A percentile compares a stretch with the other conserved stretches of the same genome.
phyloP scores from a whole-genome alignment of 73 alveolate genomes.

The Symbiodinium natans region DNA sequence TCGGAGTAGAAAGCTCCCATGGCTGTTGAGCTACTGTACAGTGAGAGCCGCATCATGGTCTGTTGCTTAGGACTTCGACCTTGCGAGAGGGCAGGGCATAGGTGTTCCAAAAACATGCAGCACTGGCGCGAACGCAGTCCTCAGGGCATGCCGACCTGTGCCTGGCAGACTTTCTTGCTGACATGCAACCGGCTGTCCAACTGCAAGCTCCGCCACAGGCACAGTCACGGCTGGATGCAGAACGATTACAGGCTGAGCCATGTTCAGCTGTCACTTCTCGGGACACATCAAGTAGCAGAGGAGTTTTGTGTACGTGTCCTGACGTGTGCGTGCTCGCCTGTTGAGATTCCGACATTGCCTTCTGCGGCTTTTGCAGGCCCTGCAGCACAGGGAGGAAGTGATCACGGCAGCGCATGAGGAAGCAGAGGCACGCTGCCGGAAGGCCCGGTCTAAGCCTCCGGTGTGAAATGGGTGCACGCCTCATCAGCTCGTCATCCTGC shows the following conservation, averaged over 20 bases:
- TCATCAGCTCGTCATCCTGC: no score
- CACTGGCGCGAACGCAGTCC: no score
- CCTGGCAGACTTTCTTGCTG: no score
- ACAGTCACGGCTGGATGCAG: slow-evolving; percentile 62
- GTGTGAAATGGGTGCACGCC: neutral
- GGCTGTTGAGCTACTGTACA: neutral
- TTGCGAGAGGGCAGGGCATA: no score
- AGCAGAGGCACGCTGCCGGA: slow-evolving; percentile 7
- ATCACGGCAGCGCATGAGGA: slow-evolving; percentile 33
- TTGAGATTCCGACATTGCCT: no score
- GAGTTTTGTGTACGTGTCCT: no score
- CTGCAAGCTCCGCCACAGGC: slow-evolving; percentile 5
- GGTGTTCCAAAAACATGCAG: no score
- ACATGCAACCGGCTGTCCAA: neutral
- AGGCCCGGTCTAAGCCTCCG: neutral
- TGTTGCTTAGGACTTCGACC: neutral
- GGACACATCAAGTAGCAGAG: no score
- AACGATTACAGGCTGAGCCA: slow-evolving; percentile 50
- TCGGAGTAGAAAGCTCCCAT: neutral
- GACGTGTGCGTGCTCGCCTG: no score
- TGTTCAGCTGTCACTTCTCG: no score
- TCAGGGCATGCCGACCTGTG: no score
- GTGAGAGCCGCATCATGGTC: neutral
- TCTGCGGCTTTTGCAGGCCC: no score
- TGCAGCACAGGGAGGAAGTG: slow-evolving; percentile 58